phyloP scores from a whole-genome alignment of 2,329 filamentous ascomycete genomes.

The Claviceps sp. region DNA sequence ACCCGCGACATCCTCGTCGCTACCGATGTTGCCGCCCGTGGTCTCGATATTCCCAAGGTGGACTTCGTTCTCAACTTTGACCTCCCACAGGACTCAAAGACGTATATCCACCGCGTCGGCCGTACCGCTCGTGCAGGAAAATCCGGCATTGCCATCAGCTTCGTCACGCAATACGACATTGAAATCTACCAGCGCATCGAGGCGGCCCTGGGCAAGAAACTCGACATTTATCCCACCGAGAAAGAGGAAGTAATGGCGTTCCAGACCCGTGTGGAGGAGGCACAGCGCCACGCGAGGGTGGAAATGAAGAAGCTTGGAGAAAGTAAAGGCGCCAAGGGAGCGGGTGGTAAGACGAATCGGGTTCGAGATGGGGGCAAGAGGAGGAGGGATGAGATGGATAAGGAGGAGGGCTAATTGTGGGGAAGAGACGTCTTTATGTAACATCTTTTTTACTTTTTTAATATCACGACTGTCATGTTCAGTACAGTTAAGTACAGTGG shows the following conservation, averaged over 20 bases:
- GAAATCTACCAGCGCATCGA: conserved; percentile 75
- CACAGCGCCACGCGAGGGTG: conserved; percentile 62
- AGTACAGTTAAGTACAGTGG: background rate
- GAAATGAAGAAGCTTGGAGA: conserved; percentile 76
- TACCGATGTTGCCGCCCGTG: conserved; percentile 86
- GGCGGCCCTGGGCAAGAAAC: conserved; percentile 63
- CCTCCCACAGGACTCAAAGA: conserved; percentile 72
- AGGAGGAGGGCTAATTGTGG: conserved; percentile 44
- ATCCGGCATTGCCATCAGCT: conserved; percentile 63
- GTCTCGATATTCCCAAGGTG: conserved; percentile 85
- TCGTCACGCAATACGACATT: conserved; percentile 81
- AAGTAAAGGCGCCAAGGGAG: conserved; percentile 44
- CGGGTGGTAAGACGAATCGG: conserved; percentile 24
- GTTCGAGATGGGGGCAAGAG: conserved; percentile 26
- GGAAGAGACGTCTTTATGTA: background rate
- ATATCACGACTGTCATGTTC: background rate
- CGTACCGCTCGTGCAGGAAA: conserved; percentile 81
- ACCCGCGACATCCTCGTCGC: conserved; percentile 79
- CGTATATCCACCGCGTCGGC: conserved; percentile 81
- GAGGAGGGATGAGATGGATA: conserved; percentile 54
- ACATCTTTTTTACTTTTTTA: background rate
- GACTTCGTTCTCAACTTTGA: conserved; percentile 81
- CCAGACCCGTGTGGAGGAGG: conserved; percentile 64
- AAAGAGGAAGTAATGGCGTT: conserved; percentile 83
- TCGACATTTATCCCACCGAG: conserved; percentile 52